Evolutionary conservation across 257 asterid genomes (phyloP), one percentile per base, ranked within the genome.

Genomic region (Fraxinus quadrangulata): DNA sequence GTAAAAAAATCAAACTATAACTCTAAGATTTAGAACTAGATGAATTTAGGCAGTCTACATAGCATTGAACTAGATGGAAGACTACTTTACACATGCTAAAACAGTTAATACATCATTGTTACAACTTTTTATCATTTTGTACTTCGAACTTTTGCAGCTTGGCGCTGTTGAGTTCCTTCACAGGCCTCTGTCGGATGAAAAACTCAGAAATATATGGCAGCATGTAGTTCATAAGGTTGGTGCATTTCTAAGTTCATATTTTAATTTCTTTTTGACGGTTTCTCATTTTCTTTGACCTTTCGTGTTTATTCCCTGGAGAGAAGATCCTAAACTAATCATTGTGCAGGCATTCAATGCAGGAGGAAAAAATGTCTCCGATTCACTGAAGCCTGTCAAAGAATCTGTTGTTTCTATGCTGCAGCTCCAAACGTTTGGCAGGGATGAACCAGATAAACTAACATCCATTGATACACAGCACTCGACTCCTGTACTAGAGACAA

Each of bases 101-200:
- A 61, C 26, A 54, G 19, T 28, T 42, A 10, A 17, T 34, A 2
- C 49, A 61, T 23, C 30, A 9, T 2, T 8, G 67, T 61, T 23
- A 24, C 16, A 23, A 63, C 10, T 24, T 23, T 0, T 54, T 66
- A 77, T 54, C 40, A 75, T 13, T 3, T 17, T 28, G 45, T 34
- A n/a, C 70, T n/a, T 61, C 33, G 33, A 12, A 49, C 30, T 71
- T 69, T 24, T 56, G 71, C 82, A 87, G 90, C 89, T 87, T n/a
- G 90, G 90, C 19, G 90, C 90, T n/a, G 87, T 87, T 36, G 90
- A 87, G 83, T 85, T 87, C 78, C 90, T 87, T n/a, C 87, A 82
- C 79, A 85, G 82, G 77, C 89, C 89, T 36, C 79, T 85, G 5
- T 87, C 89, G 4, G 89, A 87, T 69, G 90, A 87, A 72, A 87